Evolutionary conservation across 2,329 filamentous ascomycete genomes (phyloP).

Genomic region (Aureobasidium vineae): DNA sequence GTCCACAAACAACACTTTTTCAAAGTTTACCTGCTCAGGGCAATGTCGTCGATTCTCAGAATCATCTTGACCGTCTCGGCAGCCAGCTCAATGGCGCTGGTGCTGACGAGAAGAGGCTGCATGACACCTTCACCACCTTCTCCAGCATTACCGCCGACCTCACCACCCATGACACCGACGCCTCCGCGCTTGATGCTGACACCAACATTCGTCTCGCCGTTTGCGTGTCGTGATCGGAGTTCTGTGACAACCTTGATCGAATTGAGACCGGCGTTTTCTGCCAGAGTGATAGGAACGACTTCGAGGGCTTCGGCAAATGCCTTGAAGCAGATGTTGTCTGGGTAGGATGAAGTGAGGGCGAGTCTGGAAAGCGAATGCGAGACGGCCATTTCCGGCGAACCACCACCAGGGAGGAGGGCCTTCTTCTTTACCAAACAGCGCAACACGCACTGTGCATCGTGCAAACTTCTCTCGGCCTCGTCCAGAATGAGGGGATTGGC

Average conservation of each 20-base stretch:
- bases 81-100: constrained; percentile 93
- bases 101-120: constrained; percentile 93
- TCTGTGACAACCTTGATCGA: constrained; percentile 99
- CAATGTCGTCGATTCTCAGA: constrained; percentile 67
- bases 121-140: constrained; percentile 63
- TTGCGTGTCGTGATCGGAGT: constrained; percentile 86
- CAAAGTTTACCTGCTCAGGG: constrained; percentile 44
- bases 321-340: constrained; percentile 98
- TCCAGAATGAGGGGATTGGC: constrained; percentile 94
- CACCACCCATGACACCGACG: constrained; percentile 89
- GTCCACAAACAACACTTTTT: neutral
- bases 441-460: constrained; percentile 97
- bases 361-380: constrained; percentile 80
- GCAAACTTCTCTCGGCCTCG: constrained; percentile 92
- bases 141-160: constrained; percentile 34
- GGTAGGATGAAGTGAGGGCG: constrained; percentile 79
- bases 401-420: constrained; percentile 95
- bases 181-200: constrained; percentile 98
- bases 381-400: constrained; percentile 95
- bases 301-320: constrained; percentile 97
- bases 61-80: constrained; percentile 99
- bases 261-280: constrained; percentile 96
- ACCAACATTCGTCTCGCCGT: constrained; percentile 92
- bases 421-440: constrained; percentile 99
- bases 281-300: constrained; percentile 92